phyloP scores from a whole-genome alignment of 192 early-diverging fungal species.

The Powellomyces hirtus region DNA sequence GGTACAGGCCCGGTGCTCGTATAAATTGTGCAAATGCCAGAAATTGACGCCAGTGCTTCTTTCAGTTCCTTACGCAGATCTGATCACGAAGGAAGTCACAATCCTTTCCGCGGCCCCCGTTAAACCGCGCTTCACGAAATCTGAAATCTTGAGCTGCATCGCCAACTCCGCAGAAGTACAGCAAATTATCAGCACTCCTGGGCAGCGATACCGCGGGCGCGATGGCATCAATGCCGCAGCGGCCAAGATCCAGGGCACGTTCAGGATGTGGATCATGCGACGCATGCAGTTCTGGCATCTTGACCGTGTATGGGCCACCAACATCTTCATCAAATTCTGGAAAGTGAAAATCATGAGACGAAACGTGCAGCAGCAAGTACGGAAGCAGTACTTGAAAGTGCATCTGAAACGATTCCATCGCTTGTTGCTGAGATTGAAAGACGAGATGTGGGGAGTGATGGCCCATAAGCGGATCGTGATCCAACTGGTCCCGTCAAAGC shows the following conservation, averaged over 20 bases:
- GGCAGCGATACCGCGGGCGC: conserved; percentile 17
- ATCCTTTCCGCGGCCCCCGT: neutral
- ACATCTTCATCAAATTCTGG: conserved; percentile 23
- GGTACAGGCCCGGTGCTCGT: conserved; percentile 4
- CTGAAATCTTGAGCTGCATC: conserved; percentile 10
- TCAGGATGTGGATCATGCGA: conserved; percentile 27
- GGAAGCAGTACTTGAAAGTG: conserved; percentile 23
- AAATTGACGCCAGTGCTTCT: neutral
- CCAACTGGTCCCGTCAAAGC: conserved; percentile 22
- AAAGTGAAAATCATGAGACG: conserved; percentile 14
- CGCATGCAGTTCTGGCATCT: conserved; percentile 24
- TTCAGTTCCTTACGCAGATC: conserved; percentile 24
- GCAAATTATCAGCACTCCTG: neutral
- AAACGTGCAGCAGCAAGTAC: conserved; percentile 1
- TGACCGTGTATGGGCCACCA: conserved; percentile 17
- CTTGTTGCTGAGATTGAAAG: neutral
- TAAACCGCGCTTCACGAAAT: neutral
- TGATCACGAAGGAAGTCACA: conserved; percentile 1
- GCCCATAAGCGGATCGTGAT: conserved; percentile 23
- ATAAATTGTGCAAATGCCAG: neutral
- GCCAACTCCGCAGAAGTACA: conserved; percentile 18
- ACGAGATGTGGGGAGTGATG: neutral
- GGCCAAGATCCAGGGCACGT: conserved; percentile 27
- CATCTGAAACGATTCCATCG: conserved; percentile 23
- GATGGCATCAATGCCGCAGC: conserved; percentile 20